These are phyloP conservation scores for Schizonepeta tenuifolia DNA, from an alignment of 257 asterid genomes.

Conservation along the genomic window DNA sequence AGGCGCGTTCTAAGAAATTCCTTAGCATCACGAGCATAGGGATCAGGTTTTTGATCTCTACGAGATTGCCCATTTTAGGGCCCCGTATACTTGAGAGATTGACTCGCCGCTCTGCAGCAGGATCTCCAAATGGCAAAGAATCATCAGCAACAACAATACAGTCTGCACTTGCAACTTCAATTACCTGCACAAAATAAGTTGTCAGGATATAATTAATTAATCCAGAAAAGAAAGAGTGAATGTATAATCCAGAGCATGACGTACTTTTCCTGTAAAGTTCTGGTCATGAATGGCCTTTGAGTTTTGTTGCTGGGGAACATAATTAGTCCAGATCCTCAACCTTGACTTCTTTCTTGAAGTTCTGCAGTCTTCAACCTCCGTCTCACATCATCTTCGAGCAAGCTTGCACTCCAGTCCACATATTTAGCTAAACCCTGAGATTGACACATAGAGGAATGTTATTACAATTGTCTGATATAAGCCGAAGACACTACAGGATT, in stretches of 20 bases:
- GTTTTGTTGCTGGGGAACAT: conserved; percentile 82
- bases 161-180: conserved; percentile 93
- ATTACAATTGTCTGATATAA: conserved; percentile 10
- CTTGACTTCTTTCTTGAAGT: conserved; percentile 84
- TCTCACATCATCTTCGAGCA: conserved; percentile 76
- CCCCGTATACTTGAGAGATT: conserved; percentile 95
- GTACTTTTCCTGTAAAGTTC: conserved; percentile 91
- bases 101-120: conserved; percentile 90
- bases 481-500: neutral
- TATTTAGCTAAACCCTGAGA: conserved; percentile 84
- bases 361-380: conserved; percentile 78
- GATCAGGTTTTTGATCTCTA: conserved; percentile 89
- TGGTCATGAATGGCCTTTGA: conserved; percentile 97
- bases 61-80: conserved; percentile 96
- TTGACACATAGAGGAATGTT: conserved; percentile 20
- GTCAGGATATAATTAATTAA: neutral
- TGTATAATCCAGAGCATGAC: conserved; percentile 9
- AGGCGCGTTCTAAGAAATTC: conserved; percentile 90
- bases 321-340: conserved; percentile 82
- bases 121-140: conserved; percentile 89
- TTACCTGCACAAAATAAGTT: conserved; percentile 59
- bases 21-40: conserved; percentile 96
- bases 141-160: conserved; percentile 91
- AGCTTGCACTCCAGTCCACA: conserved; percentile 91
- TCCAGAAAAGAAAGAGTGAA: conserved; percentile 11